phyloP scores from a whole-genome alignment of 192 early-diverging fungal genomes.

The Chytriomyces sp. region DNA sequence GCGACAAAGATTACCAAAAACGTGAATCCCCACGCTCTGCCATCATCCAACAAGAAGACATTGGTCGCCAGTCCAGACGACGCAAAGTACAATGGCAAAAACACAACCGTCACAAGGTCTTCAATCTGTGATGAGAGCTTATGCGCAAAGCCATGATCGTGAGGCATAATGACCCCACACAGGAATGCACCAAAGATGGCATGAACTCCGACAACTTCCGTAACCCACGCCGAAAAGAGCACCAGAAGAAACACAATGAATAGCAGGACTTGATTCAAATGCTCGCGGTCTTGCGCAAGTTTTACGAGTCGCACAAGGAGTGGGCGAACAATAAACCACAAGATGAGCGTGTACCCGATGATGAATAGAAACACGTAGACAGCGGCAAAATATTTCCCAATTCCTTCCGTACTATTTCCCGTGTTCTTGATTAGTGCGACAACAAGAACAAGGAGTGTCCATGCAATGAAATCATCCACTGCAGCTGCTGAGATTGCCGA shows the following conservation, averaged over 20 bases:
- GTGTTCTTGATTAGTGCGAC: slow-evolving; percentile 82
- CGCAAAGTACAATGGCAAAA: slow-evolving; percentile 87
- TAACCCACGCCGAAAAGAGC: slow-evolving; percentile 58
- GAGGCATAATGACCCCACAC: slow-evolving; percentile 82
- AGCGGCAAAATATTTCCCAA: slow-evolving; percentile 53
- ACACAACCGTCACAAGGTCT: slow-evolving; percentile 80
- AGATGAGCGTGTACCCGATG: slow-evolving; percentile 69
- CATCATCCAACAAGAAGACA: slow-evolving; percentile 70
- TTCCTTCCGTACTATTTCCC: slow-evolving; percentile 40
- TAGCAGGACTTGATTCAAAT: slow-evolving; percentile 58
- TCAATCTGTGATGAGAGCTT: slow-evolving; percentile 88
- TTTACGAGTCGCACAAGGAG: slow-evolving; percentile 45
- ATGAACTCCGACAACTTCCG: slow-evolving; percentile 70
- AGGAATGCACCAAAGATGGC: slow-evolving; percentile 91
- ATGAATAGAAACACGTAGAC: slow-evolving; percentile 77
- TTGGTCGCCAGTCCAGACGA: slow-evolving; percentile 87
- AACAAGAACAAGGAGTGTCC: slow-evolving; percentile 57
- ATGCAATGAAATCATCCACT: slow-evolving; percentile 79
- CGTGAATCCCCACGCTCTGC: slow-evolving; percentile 74
- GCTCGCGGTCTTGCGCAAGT: background rate
- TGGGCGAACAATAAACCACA: slow-evolving; percentile 71
- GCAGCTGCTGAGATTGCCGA: slow-evolving; percentile 79
- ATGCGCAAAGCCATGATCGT: slow-evolving; percentile 81
- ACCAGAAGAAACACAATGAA: slow-evolving; percentile 74
- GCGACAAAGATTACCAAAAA: slow-evolving; percentile 75